A percentile compares a stretch with the other conserved stretches of the same genome.
phyloP scores from a whole-genome alignment of 2,329 filamentous ascomycete species.

The Coniochaeta sp. region DNA sequence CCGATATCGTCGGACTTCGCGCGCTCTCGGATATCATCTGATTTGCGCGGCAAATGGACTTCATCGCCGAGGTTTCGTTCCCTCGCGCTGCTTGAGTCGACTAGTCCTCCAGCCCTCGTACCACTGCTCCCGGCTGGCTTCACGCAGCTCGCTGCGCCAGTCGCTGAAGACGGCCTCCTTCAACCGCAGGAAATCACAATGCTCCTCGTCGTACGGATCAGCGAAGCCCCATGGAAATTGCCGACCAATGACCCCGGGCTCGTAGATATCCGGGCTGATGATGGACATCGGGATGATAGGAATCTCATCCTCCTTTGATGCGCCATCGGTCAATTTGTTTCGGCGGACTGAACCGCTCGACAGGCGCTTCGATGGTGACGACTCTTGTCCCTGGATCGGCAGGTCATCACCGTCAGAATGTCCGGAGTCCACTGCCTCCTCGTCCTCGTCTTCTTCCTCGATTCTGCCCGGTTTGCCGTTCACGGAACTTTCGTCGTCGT shows the following conservation, averaged over 20 bases:
- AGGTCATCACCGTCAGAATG: conserved; percentile 20
- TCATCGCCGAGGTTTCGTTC: conserved; percentile 29
- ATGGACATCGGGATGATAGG: conserved; percentile 85
- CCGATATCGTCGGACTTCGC: not conserved
- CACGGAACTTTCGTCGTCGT: conserved; percentile 40
- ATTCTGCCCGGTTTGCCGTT: conserved; percentile 47
- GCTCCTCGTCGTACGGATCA: conserved; percentile 80
- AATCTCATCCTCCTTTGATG: conserved; percentile 39
- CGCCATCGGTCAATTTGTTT: conserved; percentile 35
- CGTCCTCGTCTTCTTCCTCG: conserved; percentile 46
- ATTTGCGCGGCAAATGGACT: conserved; percentile 2
- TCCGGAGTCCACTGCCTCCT: conserved; percentile 16
- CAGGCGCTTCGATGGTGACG: conserved; percentile 32
- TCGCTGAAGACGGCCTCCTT: conserved; percentile 90
- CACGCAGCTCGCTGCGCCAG: conserved; percentile 85
- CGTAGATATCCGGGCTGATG: conserved; percentile 88
- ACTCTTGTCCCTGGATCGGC: conserved; percentile 18
- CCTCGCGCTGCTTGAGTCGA: conserved; percentile 49
- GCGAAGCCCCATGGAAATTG: conserved; percentile 96
- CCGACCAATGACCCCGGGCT: conserved; percentile 70
- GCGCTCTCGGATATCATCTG: not conserved
- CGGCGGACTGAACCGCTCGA: conserved; percentile 38
- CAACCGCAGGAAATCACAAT: conserved; percentile 88
- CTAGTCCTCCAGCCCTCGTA: conserved; percentile 91
- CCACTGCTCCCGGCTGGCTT: conserved; percentile 86